Evolutionary conservation across 768 basidiomycete genomes (phyloP).

Genomic region (Kockovaella imperatae): DNA sequence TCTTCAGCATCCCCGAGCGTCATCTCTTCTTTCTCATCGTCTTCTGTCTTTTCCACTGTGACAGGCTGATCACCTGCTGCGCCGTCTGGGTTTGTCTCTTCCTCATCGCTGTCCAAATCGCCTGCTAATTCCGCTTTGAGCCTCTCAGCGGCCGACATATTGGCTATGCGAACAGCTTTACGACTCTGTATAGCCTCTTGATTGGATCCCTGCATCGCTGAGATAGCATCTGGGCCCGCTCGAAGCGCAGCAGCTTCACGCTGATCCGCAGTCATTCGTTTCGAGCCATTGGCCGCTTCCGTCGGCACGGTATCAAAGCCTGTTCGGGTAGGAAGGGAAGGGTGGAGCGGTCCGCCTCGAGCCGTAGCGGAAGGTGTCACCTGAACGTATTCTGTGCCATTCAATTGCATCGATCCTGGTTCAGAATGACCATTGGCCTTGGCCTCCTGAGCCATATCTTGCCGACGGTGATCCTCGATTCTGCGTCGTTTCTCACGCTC

Average conservation of each 20-base stretch:
- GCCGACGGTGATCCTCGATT: conserved; percentile 51
- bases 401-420: conserved; percentile 29
- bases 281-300: conserved; percentile 1
- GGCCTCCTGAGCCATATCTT: conserved; percentile 42
- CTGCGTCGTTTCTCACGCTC: conserved; percentile 81
- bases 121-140: conserved; percentile 77
- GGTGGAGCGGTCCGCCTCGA: conserved; percentile 46
- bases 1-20: conserved; percentile 16
- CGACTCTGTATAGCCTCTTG: conserved; percentile 79
- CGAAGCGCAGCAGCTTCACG: conserved; percentile 9
- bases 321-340: conserved; percentile 61
- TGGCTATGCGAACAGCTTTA: conserved; percentile 84
- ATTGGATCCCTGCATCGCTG: conserved; percentile 67
- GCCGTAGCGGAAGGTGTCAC: conserved; percentile 29
- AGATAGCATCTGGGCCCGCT: conserved; percentile 14
- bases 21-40: conserved; percentile 20
- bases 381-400: conserved; percentile 42
- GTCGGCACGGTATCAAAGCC: conserved; percentile 44
- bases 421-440: conserved; percentile 15
- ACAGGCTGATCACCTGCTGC: conserved; percentile 5
- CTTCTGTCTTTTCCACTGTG: conserved; percentile 14
- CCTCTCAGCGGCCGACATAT: conserved; percentile 90
- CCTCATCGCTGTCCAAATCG: conserved; percentile 4
- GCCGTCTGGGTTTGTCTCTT: conserved; percentile 9
- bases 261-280: conserved; percentile 14